Evolutionary conservation across 83 land plant genomes (phyloP), one percentile per base, ranked within the genome.

Genomic region (Picea abies): DNA sequence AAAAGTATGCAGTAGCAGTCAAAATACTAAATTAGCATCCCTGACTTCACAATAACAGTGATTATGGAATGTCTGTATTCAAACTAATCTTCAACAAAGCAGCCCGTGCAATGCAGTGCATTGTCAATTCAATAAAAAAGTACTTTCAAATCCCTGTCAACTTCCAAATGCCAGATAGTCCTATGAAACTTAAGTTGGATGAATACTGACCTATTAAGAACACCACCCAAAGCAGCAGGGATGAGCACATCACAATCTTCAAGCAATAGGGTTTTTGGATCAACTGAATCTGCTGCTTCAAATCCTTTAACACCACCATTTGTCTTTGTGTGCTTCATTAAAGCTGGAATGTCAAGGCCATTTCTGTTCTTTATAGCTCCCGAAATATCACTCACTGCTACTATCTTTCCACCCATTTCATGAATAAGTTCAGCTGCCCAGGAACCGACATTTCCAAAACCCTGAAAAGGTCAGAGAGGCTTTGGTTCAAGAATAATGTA

Each of bases 221-320:
- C 97, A 65, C 97, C 98, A 49, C 98, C 98, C 25, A 94, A 86
- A 67, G 98, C 97, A 60, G 93, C 96, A 16, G 97, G 96, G 68
- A 96, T 93, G 66, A 96, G 96, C 81, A 96, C 96, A 88, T 96
- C 98, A 84, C 98, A 96, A 29, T 88, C 94, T 83, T 94, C 94
- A 11, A 80, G 83, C 20, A 96, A 88, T 41, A 93, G 47, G 15
- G 89, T 85, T n/a, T 84, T 82, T 47, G 97, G 82, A 85, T 96
- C 95, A 78, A 94, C 79, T 56, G 87, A 3, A 78, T 96, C 93
- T 63, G 86, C 96, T 61, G 91, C 94, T 69, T 47, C 44, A 81
- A 96, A 96, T 14, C 87, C 90, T 68, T 78, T 87, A n/a, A 96
- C 79, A 67, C 87, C 91, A 23, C 96, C 90, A 62, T 88, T 90